phyloP scores from a whole-genome alignment of 306 rosid genomes.

The Glycine soja region DNA sequence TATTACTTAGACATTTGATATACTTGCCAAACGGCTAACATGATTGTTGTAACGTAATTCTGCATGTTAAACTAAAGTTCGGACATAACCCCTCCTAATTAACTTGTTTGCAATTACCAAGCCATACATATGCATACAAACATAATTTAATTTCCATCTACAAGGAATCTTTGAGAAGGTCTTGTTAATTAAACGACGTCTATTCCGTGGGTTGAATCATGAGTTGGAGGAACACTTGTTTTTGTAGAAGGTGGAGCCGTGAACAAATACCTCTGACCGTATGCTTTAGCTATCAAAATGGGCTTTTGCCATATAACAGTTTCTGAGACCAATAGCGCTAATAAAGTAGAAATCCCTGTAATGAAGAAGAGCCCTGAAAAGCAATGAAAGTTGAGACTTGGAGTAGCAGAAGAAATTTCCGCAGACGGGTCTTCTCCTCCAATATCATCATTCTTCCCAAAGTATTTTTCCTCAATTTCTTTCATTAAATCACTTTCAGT shows the following conservation, averaged over 20 bases:
- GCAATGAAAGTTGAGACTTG: slow-evolving; percentile 32
- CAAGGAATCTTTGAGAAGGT: neutral
- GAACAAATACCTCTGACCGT: too few species aligned
- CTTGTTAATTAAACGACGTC: neutral
- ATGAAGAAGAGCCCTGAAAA: slow-evolving; percentile 49
- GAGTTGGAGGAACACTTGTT: neutral
- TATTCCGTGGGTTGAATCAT: neutral
- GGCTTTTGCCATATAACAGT: slow-evolving; percentile 49
- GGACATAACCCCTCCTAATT: too few species aligned
- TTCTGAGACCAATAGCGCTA: slow-evolving; percentile 45
- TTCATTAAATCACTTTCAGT: slow-evolving; percentile 37
- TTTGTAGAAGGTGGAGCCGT: neutral
- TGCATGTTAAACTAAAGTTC: too few species aligned
- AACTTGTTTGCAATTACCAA: too few species aligned
- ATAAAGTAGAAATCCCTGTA: neutral
- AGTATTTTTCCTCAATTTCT: slow-evolving; percentile 39
- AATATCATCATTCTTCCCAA: slow-evolving; percentile 14
- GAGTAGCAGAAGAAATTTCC: neutral
- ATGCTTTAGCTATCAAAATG: slow-evolving; percentile 37
- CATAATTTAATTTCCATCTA: neutral
- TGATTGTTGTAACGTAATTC: too few species aligned
- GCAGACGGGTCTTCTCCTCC: neutral
- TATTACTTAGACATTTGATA: too few species aligned
- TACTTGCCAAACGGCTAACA: too few species aligned
- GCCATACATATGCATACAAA: neutral